A percentile compares a stretch with the other conserved stretches of the same genome.
phyloP scores from a whole-genome alignment of 2,329 filamentous ascomycete genomes.

The Alternaria arborescens region DNA sequence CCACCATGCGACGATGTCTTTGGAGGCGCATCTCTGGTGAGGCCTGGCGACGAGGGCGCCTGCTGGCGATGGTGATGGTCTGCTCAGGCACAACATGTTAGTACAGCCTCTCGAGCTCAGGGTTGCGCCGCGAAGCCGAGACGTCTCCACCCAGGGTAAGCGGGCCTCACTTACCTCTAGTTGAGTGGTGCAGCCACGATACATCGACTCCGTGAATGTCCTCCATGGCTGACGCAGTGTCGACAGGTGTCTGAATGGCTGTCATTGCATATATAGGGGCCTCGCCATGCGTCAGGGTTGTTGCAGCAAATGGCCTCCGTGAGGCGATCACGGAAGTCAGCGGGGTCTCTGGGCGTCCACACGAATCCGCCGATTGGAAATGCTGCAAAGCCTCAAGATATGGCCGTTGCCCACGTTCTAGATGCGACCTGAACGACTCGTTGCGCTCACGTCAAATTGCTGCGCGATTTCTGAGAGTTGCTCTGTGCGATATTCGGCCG shows the following conservation, averaged over 20 bases:
- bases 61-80: conserved; percentile 50
- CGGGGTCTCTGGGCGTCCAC: conserved; percentile 33
- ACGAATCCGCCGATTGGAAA: conserved; percentile 36
- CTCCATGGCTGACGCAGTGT: conserved; percentile 67
- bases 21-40: conserved; percentile 44
- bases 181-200: conserved; percentile 87
- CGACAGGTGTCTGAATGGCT: conserved; percentile 29
- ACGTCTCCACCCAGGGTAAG: conserved; percentile 33
- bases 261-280: conserved; percentile 33
- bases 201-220: conserved; percentile 84
- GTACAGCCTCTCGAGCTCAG: conserved; percentile 23
- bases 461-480: conserved; percentile 15
- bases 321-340: conserved; percentile 34
- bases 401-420: conserved; percentile 7
- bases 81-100: conserved; percentile 27
- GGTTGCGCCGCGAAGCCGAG: conserved; percentile 27
- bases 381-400: conserved; percentile 18
- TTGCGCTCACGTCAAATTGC: conserved; percentile 17
- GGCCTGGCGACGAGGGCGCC: conserved; percentile 47
- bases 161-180: conserved; percentile 77
- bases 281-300: conserved; percentile 38
- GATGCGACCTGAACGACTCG: conserved; percentile 11
- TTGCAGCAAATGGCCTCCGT: conserved; percentile 16
- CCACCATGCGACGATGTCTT: conserved; percentile 48
- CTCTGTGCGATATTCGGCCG: conserved; percentile 27